Base-by-base conservation (phyloP, 768 basidiomycete species). In the Leccinum truebloodii region DNA sequence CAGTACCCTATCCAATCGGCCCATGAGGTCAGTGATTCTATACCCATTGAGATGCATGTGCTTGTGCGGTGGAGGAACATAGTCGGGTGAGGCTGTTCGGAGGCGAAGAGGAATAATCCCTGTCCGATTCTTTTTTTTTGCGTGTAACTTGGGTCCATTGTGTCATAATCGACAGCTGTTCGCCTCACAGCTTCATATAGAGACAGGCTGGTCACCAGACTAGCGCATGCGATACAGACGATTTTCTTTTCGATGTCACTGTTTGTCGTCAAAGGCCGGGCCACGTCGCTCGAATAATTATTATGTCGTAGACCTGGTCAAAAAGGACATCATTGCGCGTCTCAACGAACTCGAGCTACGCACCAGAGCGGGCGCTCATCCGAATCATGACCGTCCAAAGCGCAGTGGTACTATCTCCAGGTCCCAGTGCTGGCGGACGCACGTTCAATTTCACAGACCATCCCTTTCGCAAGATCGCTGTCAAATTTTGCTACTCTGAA, bases 401-500 rank as follows among this genome's bases (percentile, higher is more conserved):
- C 67, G 55, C 41, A 20, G 9, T 50, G 34, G 22, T 26, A 26
- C 24, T 60, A 30, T 61, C 70, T 37, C 53, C 72, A 58, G 10
- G 10, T 20, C 44, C 44, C 4, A 34, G 9, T 7, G 12, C 65
- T 13, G 22, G 69, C 57, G 35, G 75, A 68, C 80, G 79, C 55
- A 68, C 75, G 5, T 92, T 93, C 70, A 75, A 86, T 61, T 92
- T 94, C 73, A 72, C 82, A 22, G 76, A 82, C 5, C 82, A 94
- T 69, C 83, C 92, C 7, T 80, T 81, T 39, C 89, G 91, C 55
- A 98, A 98, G 76, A 94, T 99, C 63, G 97, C 97, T 1, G 79
- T 98, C 57, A 90, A 92, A 69, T 93, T 98, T 71, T 89, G 86
- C 70, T 99, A 98, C 69, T 86, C 92, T 49, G 96, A 97, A 13